A percentile compares a stretch with the other conserved stretches of the same genome.
These are phyloP conservation scores for Nigrospora oryzae DNA, from an alignment of 2,329 filamentous ascomycete species.

Conservation along the genomic window DNA sequence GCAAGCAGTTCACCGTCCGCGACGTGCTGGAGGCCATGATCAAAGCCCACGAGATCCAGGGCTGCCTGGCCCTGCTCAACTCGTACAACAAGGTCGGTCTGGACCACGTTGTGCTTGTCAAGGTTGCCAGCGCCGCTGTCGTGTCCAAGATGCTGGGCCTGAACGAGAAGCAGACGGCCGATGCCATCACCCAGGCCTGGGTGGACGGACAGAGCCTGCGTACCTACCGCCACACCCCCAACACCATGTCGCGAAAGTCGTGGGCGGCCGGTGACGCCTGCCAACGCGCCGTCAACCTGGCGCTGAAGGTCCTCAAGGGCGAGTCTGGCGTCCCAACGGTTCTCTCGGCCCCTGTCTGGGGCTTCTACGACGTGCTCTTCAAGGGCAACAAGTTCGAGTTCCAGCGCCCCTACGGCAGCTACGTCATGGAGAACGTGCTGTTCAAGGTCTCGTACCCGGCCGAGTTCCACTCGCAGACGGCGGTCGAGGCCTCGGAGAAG, in stretches of 20 bases:
- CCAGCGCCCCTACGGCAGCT: constrained; percentile 92
- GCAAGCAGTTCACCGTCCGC: constrained; percentile 79
- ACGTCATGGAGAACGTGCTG: constrained; percentile 99
- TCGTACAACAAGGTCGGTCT: constrained; percentile 98
- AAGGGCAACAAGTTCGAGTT: constrained; percentile 94
- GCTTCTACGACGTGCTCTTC: constrained; percentile 98
- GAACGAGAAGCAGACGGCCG: constrained; percentile 81
- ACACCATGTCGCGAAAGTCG: constrained; percentile 99
- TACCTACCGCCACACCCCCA: constrained; percentile 94
- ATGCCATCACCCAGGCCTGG: constrained; percentile 94
- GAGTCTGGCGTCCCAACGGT: constrained; percentile 89
- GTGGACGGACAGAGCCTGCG: constrained; percentile 93
- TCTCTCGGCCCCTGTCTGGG: constrained; percentile 87
- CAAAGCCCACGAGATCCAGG: constrained; percentile 98
- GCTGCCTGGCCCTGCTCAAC: constrained; percentile 92
- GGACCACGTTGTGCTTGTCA: constrained; percentile 96
- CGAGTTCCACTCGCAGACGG: constrained; percentile 98
- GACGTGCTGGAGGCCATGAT: constrained; percentile 97
- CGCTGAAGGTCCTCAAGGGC: constrained; percentile 83
- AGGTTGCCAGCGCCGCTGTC: constrained; percentile 90
- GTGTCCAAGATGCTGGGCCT: constrained; percentile 93
- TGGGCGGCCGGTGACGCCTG: constrained; percentile 98
- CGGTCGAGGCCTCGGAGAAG: constrained; percentile 87
- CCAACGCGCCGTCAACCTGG: constrained; percentile 87
- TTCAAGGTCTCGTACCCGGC: constrained; percentile 99